phyloP scores from a whole-genome alignment of 2,329 filamentous ascomycete species.

The Stachybotrys chlorohalonatus region DNA sequence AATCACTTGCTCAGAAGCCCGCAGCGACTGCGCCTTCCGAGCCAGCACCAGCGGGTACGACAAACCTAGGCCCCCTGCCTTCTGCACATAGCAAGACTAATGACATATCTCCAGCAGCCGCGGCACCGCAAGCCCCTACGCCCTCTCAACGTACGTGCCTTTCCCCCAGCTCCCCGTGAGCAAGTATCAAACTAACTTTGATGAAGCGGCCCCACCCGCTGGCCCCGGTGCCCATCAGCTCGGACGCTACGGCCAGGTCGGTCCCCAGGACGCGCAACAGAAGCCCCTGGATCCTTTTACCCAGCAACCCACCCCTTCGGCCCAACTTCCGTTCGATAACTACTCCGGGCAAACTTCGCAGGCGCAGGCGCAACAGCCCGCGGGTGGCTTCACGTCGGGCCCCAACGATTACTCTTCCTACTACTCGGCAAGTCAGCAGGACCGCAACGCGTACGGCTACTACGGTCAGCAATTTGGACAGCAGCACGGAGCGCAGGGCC shows the following conservation, averaged over 20 bases:
- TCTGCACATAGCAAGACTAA: background rate
- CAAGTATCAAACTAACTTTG: constrained; percentile 5
- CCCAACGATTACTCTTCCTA: constrained; percentile 77
- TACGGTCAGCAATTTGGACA: constrained; percentile 55
- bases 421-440: constrained; percentile 67
- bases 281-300: constrained; percentile 79
- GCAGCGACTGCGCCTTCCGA: constrained; percentile 32
- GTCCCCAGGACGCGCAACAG: constrained; percentile 54
- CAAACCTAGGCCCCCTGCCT: constrained; percentile 1
- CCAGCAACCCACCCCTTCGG: constrained; percentile 52
- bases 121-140: constrained; percentile 15
- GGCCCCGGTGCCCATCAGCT: constrained; percentile 56
- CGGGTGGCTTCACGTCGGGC: constrained; percentile 62
- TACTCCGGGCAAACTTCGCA: constrained; percentile 51
- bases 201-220: constrained; percentile 34
- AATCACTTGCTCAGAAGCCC: constrained; percentile 48
- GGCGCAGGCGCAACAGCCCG: constrained; percentile 48
- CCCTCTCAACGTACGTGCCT: constrained; percentile 16
- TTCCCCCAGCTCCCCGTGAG: background rate
- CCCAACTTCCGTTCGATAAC: constrained; percentile 51
- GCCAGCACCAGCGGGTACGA: constrained; percentile 23
- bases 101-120: constrained; percentile 9
- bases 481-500: constrained; percentile 49
- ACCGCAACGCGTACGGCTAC: constrained; percentile 70
- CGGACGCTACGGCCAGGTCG: constrained; percentile 57